Percentiles rank a stretch among this genome's conserved stretches.
phyloP scores from a whole-genome alignment of 495 filamentous ascomycete species.

The Aspergillus biplanus region DNA sequence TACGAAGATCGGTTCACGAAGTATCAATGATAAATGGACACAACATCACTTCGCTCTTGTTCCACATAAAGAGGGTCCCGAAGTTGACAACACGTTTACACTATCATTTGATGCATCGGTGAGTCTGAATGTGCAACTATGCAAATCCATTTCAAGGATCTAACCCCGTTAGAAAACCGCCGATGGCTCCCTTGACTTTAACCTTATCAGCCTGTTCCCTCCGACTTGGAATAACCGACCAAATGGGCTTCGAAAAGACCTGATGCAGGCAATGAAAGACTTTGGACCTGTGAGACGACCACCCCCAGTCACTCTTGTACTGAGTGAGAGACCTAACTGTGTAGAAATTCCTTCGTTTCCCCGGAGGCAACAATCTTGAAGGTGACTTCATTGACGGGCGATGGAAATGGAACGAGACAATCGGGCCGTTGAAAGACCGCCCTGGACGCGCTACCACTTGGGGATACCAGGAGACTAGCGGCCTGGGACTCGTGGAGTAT shows the following conservation, averaged over 20 bases:
- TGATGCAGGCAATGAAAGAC: constrained; percentile 11
- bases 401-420: constrained; percentile 71
- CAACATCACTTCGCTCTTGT: constrained; percentile 41
- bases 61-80: constrained; percentile 48
- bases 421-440: constrained; percentile 64
- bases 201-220: constrained; percentile 68
- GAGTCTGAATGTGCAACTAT: background rate
- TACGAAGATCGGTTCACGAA: constrained; percentile 31
- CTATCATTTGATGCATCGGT: constrained; percentile 60
- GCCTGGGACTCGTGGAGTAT: constrained; percentile 53
- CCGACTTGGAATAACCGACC: constrained; percentile 53
- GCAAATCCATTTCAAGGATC: background rate
- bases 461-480: background rate
- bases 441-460: constrained; percentile 48
- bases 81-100: constrained; percentile 66
- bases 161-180: constrained; percentile 36
- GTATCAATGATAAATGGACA: constrained; percentile 31
- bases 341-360: constrained; percentile 58
- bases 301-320: constrained; percentile 50
- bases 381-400: constrained; percentile 31
- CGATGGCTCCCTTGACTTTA: constrained; percentile 61
- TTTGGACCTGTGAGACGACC: constrained; percentile 34
- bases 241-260: constrained; percentile 64
- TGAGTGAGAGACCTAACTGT: constrained; percentile 32
- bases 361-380: constrained; percentile 66